Conservation (phyloP, 2,329 filamentous ascomycete genomes). For the Paracamarosporium sp. region DNA sequence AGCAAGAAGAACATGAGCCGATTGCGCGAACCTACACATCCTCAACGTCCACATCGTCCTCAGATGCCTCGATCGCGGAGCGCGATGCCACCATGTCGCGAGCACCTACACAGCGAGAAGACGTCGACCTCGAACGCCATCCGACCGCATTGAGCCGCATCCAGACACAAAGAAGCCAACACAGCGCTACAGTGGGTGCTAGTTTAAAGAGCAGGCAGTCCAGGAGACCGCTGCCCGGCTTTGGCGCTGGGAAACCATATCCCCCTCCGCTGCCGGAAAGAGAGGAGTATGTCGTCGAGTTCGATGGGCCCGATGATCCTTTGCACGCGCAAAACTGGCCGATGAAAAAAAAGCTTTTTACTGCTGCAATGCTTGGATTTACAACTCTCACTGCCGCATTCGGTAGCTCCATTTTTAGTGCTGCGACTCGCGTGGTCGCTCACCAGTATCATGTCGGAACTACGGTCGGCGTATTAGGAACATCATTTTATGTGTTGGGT, state of each 20-base stretch:
- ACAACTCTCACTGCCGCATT: constrained; percentile 74
- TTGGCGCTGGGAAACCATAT: constrained; percentile 77
- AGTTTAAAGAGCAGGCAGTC: constrained; percentile 56
- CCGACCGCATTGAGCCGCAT: constrained; percentile 75
- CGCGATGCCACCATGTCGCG: constrained; percentile 61
- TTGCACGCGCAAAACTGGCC: constrained; percentile 90
- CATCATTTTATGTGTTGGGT: constrained; percentile 56
- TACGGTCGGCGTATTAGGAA: constrained; percentile 59
- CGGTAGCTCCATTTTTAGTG: constrained; percentile 57
- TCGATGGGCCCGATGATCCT: constrained; percentile 83
- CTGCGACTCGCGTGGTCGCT: constrained; percentile 42
- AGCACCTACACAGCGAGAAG: constrained; percentile 68
- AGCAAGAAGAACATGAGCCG: constrained; percentile 51
- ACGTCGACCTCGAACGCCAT: constrained; percentile 66
- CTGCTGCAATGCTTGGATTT: constrained; percentile 72
- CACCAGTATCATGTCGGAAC: constrained; percentile 52
- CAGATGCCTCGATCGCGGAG: constrained; percentile 46
- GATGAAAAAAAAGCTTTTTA: constrained; percentile 75
- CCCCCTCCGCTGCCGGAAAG: constrained; percentile 72
- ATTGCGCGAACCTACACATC: constrained; percentile 66
- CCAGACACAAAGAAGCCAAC: constrained; percentile 73
- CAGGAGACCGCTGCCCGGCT: constrained; percentile 67
- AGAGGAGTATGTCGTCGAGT: constrained; percentile 81
- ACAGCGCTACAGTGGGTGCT: constrained; percentile 73
- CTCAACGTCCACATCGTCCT: constrained; percentile 56